Percentiles rank a stretch among this genome's conserved stretches.
Evolutionary conservation across 2,329 filamentous ascomycete species (phyloP).

Genomic region (Pleurostoma richardsiae): DNA sequence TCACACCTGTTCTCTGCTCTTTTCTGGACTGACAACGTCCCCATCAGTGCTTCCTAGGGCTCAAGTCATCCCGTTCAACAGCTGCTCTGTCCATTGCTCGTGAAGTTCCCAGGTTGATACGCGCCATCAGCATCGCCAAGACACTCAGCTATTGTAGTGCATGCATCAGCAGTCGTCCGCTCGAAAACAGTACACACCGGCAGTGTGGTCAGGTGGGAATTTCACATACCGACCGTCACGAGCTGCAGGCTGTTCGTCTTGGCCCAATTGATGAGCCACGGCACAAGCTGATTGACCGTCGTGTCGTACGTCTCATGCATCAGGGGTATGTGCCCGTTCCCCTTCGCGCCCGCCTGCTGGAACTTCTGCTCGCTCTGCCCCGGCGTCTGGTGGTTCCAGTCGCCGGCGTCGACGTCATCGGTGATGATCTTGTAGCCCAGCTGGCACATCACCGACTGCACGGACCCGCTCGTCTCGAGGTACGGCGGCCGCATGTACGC

Average conservation of each 20-base stretch:
- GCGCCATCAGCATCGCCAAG: constrained; percentile 31
- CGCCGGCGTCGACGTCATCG: constrained; percentile 56
- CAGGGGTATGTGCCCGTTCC: constrained; percentile 49
- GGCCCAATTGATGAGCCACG: constrained; percentile 46
- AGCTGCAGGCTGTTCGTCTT: constrained; percentile 39
- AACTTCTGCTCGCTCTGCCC: constrained; percentile 49
- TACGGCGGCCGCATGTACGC: constrained; percentile 45
- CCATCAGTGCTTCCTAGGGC: too few relatives aligned
- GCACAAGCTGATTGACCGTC: constrained; percentile 42
- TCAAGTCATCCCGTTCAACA: constrained; percentile 16
- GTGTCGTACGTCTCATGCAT: constrained; percentile 50
- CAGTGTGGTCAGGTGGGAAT: neutral
- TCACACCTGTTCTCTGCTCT: too few relatives aligned
- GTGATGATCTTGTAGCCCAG: constrained; percentile 57
- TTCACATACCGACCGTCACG: constrained; percentile 42
- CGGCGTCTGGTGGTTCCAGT: constrained; percentile 51
- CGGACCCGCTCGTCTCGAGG: constrained; percentile 38
- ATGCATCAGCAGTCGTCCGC: too few relatives aligned
- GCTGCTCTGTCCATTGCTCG: constrained; percentile 22
- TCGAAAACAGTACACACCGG: neutral
- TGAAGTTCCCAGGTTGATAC: constrained; percentile 34
- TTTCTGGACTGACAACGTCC: too few relatives aligned
- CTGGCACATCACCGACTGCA: constrained; percentile 32
- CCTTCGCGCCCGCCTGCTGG: constrained; percentile 31
- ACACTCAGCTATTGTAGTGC: constrained; percentile 30